Evolutionary conservation across 2,329 filamentous ascomycete genomes (phyloP).

Genomic region (Diplodia sapinea): DNA sequence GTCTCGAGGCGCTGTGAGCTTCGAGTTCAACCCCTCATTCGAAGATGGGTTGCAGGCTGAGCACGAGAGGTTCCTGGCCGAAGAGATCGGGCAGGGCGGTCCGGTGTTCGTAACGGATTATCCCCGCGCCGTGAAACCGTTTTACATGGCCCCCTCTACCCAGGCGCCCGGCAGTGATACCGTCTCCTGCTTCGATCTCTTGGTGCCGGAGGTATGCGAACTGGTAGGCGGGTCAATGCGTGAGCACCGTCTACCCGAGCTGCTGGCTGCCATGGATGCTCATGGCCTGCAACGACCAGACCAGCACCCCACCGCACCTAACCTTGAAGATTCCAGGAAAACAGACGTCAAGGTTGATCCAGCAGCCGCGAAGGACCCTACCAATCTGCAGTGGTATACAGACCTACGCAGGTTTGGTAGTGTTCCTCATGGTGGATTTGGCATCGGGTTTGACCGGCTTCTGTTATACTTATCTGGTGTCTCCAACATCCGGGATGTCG

Average conservation of each 20-base stretch:
- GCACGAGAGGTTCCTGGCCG: slow-evolving; percentile 88
- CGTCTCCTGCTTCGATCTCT: slow-evolving; percentile 87
- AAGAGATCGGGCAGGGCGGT: slow-evolving; percentile 63
- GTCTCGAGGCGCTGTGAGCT: slow-evolving; percentile 57
- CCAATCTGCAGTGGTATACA: slow-evolving; percentile 76
- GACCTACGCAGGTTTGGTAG: slow-evolving; percentile 90
- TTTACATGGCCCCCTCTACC: slow-evolving; percentile 74
- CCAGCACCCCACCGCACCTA: background rate
- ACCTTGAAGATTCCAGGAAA: background rate
- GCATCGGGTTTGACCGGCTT: slow-evolving; percentile 85
- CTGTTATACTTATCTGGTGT: slow-evolving; percentile 83
- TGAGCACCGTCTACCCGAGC: slow-evolving; percentile 73
- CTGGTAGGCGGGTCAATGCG: slow-evolving; percentile 88
- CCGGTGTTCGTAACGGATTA: slow-evolving; percentile 95
- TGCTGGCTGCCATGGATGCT: slow-evolving; percentile 72
- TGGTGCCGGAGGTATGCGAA: slow-evolving; percentile 85
- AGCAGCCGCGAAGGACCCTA: background rate
- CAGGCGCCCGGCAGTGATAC: slow-evolving; percentile 52
- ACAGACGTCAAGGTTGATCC: background rate
- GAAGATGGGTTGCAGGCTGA: slow-evolving; percentile 80
- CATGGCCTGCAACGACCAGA: slow-evolving; percentile 63
- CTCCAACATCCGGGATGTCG: slow-evolving; percentile 80
- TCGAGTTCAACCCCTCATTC: slow-evolving; percentile 74
- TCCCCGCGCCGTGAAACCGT: slow-evolving; percentile 86
- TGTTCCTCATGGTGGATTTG: slow-evolving; percentile 89